A percentile compares a stretch with the other conserved stretches of the same genome.
These are phyloP conservation scores for Zygosaccharomyces kombuchaensis DNA, from an alignment of 805 yeast genomes.

Conservation along the genomic window DNA sequence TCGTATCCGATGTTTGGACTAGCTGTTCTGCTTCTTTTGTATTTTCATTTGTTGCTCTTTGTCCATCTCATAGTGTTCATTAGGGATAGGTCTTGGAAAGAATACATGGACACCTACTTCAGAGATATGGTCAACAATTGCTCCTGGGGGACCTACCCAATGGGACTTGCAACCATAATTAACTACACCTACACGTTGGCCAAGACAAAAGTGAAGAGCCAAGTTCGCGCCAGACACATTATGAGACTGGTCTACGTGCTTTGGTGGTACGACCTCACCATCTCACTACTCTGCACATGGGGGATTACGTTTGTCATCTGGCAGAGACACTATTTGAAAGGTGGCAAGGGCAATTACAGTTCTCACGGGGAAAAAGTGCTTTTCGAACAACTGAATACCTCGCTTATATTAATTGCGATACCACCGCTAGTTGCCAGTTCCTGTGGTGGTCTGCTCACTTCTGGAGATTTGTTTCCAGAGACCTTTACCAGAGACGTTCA, in stretches of 20 bases:
- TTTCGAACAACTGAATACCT: slow-evolving; percentile 46
- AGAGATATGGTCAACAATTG: slow-evolving; percentile 46
- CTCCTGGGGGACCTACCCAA: slow-evolving; percentile 73
- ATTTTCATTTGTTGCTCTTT: slow-evolving; percentile 41
- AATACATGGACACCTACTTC: slow-evolving; percentile 30
- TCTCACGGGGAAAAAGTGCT: slow-evolving; percentile 25
- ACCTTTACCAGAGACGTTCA: slow-evolving; percentile 38
- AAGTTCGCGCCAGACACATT: slow-evolving; percentile 36
- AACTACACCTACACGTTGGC: slow-evolving; percentile 50
- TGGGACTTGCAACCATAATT: slow-evolving; percentile 70
- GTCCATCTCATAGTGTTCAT: slow-evolving; percentile 38
- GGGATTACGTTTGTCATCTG: slow-evolving; percentile 51
- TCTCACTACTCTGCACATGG: slow-evolving; percentile 59
- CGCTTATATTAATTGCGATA: slow-evolving; percentile 70
- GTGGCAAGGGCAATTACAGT: slow-evolving; percentile 11
- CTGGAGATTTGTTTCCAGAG: slow-evolving; percentile 40
- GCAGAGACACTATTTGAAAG: slow-evolving; percentile 32
- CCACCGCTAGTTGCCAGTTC: slow-evolving; percentile 73
- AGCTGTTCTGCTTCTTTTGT: slow-evolving; percentile 46
- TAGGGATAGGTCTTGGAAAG: slow-evolving; percentile 17
- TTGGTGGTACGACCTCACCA: slow-evolving; percentile 67
- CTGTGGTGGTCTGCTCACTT: slow-evolving; percentile 53
- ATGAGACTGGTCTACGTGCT: slow-evolving; percentile 51
- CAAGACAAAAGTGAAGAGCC: slow-evolving; percentile 19
- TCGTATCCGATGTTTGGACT: slow-evolving; percentile 62